Evolutionary conservation across 2,329 filamentous ascomycete species (phyloP), one percentile per base, ranked within the genome.

Genomic region (Phyllosticta citribraziliensis): DNA sequence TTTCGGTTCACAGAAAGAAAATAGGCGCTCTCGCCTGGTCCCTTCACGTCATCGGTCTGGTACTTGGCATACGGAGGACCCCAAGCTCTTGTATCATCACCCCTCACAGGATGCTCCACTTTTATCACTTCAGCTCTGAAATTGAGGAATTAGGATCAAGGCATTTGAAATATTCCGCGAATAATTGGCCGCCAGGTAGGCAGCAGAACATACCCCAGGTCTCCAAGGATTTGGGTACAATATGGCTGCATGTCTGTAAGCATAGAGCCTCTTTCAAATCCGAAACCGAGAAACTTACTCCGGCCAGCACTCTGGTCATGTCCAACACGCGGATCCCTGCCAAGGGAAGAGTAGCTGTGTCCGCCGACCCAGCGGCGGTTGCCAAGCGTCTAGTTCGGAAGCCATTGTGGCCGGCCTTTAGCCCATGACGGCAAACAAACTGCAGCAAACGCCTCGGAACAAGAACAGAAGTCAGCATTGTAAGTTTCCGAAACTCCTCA

Each of bases 71-170:
- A 99, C 1, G 94, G 94, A 24, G 94, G 94, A 0, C 94, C 94
- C 94, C 94, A 99, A 57, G 92, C 92, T 69, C 94, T 81, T 10
- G 94, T 99, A 72, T 99, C 94, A 72, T 99, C 94, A 47, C 90
- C 94, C 52, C 89, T 83, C 1, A 84, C 85, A 3, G 94, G 94
- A 74, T 99, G 94, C 75, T 99, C 94, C 64, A 99, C 84, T 75
- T 99, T 99, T 76, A 99, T 96, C 33, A 99, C 86, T 73, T 99
- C 93, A 66, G 94, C 94, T 65, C 91, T 95, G 67, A 25, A 2
- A 27, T 40, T 30, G 8, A 5, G 64, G 63, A 54, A 63, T 61
- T 63, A 66, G 63, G 69, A 72, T 67, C 67, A 30, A 30, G 6
- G 6, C 67, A 63, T 10, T 11, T 66, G 63, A 68, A 69, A 67